A percentile compares a stretch with the other conserved stretches of the same genome.
phyloP scores from a whole-genome alignment of 1,284 basidiomycete species.

The Albatrellus sp. region DNA sequence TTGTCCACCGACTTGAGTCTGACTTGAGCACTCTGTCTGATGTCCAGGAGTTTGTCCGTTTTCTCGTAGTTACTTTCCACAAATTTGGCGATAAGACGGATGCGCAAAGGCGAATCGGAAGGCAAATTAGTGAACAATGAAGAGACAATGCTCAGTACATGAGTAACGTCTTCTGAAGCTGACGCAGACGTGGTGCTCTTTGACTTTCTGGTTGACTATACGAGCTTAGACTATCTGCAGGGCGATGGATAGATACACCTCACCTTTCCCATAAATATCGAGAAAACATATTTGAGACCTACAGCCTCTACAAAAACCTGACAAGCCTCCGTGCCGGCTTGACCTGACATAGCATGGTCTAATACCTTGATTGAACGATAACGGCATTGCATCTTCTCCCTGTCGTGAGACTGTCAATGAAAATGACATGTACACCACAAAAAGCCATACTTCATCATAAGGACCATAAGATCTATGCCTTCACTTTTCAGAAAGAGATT shows the following conservation, averaged over 20 bases:
- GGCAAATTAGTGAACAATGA: constrained; percentile 84
- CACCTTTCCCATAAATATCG: constrained; percentile 90
- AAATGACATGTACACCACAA: not conserved
- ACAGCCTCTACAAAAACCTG: constrained; percentile 79
- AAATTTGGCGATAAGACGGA: constrained; percentile 86
- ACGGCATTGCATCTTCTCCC: constrained; percentile 73
- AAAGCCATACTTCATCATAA: constrained; percentile 78
- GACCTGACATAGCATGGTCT: constrained; percentile 82
- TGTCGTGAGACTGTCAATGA: constrained; percentile 18
- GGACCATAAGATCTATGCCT: constrained; percentile 91
- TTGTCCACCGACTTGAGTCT: constrained; percentile 48
- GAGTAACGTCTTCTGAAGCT: constrained; percentile 74
- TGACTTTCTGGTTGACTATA: constrained; percentile 46
- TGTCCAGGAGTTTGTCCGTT: constrained; percentile 83
- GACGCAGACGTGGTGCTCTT: constrained; percentile 36
- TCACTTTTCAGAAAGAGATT: constrained; percentile 79
- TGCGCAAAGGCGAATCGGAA: constrained; percentile 73
- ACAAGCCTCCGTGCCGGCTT: constrained; percentile 65
- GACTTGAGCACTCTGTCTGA: constrained; percentile 57
- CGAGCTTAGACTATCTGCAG: not conserved
- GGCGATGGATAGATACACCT: constrained; percentile 7
- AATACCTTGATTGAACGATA: constrained; percentile 82
- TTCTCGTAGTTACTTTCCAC: constrained; percentile 89
- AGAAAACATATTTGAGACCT: constrained; percentile 84
- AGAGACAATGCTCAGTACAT: constrained; percentile 79